These are phyloP conservation scores for Russula lepida DNA, from an alignment of 768 basidiomycete species.

Conservation along the genomic window DNA sequence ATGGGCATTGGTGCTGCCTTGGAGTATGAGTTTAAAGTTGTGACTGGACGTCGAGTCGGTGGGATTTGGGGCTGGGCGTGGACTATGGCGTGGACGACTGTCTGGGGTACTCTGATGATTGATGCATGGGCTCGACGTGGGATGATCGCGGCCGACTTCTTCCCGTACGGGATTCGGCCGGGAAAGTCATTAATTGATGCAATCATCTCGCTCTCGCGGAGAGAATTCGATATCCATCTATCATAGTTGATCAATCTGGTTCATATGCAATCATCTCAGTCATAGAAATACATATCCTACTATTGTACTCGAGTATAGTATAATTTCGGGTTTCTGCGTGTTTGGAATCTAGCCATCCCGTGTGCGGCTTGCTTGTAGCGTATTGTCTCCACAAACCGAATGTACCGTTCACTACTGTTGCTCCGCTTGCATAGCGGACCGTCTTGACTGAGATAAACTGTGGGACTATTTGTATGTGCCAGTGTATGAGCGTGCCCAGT, in stretches of 20 bases:
- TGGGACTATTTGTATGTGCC: too few relatives aligned
- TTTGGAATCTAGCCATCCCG: too few relatives aligned
- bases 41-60: conserved; percentile 38
- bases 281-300: conserved; percentile 30
- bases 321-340: too few relatives aligned
- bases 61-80: conserved; percentile 48
- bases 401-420: too few relatives aligned
- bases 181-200: conserved; percentile 1
- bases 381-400: too few relatives aligned
- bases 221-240: neutral
- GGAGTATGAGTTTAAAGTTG: conserved; percentile 39
- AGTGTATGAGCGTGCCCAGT: too few relatives aligned
- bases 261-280: neutral
- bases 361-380: too few relatives aligned
- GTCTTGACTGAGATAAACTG: too few relatives aligned
- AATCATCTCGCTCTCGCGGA: neutral
- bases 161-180: neutral
- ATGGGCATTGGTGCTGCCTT: conserved; percentile 45
- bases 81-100: conserved; percentile 39
- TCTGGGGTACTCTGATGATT: conserved; percentile 29
- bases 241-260: neutral
- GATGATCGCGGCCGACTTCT: conserved; percentile 4
- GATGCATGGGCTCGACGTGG: conserved; percentile 18
- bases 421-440: too few relatives aligned
- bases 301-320: too few relatives aligned